These are phyloP conservation scores for Amborella trichopoda DNA, from an alignment of 164 flowering plant genomes.

Conservation along the genomic window DNA sequence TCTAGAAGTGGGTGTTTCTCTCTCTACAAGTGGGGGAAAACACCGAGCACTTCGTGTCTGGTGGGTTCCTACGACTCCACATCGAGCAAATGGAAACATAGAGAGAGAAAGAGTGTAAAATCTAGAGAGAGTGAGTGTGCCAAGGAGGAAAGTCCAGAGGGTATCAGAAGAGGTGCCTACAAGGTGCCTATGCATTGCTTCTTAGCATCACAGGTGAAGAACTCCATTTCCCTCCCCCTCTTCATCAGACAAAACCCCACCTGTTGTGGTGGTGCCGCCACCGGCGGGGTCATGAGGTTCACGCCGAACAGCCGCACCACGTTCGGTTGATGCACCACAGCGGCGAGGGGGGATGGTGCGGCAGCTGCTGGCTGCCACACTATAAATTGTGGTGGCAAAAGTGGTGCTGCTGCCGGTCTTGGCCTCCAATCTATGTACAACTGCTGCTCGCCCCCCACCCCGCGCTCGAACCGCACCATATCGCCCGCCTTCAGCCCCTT, in stretches of 20 bases:
- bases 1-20: too few relatives aligned
- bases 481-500: constrained; percentile 73
- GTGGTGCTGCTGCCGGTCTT: constrained; percentile 8
- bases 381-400: not conserved
- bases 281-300: constrained; percentile 43
- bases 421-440: constrained; percentile 61
- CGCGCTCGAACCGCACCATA: constrained; percentile 44
- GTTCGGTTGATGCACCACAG: constrained; percentile 21
- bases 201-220: constrained; percentile 39
- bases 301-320: constrained; percentile 74
- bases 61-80: too few relatives aligned
- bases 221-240: constrained; percentile 36
- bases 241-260: constrained; percentile 20
- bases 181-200: constrained; percentile 44
- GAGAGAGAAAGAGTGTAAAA: too few relatives aligned
- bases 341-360: not conserved
- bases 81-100: too few relatives aligned
- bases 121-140: too few relatives aligned
- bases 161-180: too few relatives aligned
- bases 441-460: constrained; percentile 41
- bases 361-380: not conserved
- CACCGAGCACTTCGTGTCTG: too few relatives aligned
- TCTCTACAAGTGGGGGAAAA: too few relatives aligned
- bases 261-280: constrained; percentile 3
- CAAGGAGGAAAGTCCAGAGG: too few relatives aligned